Evolutionary conservation across 2,329 filamentous ascomycete species (phyloP).

Genomic region (Sarocladium strictum): DNA sequence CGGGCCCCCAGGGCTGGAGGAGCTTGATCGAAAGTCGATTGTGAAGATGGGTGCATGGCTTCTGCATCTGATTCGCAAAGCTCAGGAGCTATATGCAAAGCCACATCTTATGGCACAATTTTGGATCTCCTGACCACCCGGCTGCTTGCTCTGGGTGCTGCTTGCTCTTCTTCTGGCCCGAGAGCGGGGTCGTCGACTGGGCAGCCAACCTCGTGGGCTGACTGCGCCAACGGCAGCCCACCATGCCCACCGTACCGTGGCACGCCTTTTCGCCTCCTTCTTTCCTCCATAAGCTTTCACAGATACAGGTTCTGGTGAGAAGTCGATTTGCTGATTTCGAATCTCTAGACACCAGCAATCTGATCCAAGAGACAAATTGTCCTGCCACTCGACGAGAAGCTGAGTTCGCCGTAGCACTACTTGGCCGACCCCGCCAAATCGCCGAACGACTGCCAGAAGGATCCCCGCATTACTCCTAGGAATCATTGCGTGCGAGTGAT

Average conservation of each 20-base stretch:
- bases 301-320: neutral
- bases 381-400: neutral
- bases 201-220: conserved; percentile 8
- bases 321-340: neutral
- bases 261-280: conserved; percentile 1
- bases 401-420: neutral
- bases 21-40: too few species aligned
- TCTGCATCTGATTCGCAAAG: conserved; percentile 1
- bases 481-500: neutral
- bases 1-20: neutral
- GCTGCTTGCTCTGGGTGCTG: neutral
- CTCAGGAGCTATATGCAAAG: neutral
- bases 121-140: conserved; percentile 5
- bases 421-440: conserved; percentile 1
- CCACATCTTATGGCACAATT: neutral
- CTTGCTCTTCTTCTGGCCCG: neutral
- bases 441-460: neutral
- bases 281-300: neutral
- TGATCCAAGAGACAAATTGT: neutral
- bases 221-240: conserved; percentile 2
- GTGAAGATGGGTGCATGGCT: neutral
- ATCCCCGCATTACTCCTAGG: neutral
- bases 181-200: conserved; percentile 8
- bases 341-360: neutral
- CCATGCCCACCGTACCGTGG: neutral